A percentile compares a stretch with the other conserved stretches of the same genome.
Evolutionary conservation across 768 basidiomycete genomes (phyloP).

Genomic region (Clathrus columnatus): DNA sequence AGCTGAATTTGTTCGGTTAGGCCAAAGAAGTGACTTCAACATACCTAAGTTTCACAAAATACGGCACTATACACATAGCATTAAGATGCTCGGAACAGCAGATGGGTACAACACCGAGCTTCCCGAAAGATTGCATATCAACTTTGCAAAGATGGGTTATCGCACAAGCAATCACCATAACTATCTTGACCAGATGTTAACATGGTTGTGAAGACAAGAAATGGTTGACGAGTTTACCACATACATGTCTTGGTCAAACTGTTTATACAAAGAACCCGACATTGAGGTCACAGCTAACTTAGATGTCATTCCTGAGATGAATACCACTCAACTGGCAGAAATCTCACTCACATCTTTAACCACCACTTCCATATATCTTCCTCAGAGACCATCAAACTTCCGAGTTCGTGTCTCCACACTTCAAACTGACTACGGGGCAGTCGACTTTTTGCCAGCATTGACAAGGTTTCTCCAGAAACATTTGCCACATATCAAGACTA

Average conservation of each 20-base stretch:
- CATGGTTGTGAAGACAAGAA: conserved; percentile 11
- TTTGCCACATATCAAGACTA: no score
- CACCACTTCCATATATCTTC: no score
- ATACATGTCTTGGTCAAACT: conserved; percentile 7
- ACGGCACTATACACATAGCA: conserved; percentile 18
- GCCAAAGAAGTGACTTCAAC: conserved; percentile 16
- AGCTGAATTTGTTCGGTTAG: conserved; percentile 23
- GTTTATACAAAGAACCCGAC: no score
- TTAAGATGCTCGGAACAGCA: conserved; percentile 16
- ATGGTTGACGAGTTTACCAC: not conserved
- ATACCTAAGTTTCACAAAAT: conserved; percentile 18
- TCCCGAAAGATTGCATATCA: conserved; percentile 32
- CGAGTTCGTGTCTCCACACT: not conserved
- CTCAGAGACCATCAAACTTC: not conserved
- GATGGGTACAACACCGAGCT: conserved; percentile 23
- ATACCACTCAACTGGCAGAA: not conserved
- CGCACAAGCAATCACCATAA: conserved; percentile 19
- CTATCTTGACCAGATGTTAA: conserved; percentile 17
- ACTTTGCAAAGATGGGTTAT: conserved; percentile 30
- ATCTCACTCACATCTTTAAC: no score
- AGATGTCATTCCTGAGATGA: not conserved
- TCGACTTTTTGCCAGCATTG: not conserved
- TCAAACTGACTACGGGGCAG: no score
- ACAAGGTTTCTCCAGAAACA: not conserved
- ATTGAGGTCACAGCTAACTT: not conserved